A percentile compares a stretch with the other conserved stretches of the same genome.
These are phyloP conservation scores for Saitozyma podzolica DNA, from an alignment of 768 basidiomycete species.

Conservation along the genomic window DNA sequence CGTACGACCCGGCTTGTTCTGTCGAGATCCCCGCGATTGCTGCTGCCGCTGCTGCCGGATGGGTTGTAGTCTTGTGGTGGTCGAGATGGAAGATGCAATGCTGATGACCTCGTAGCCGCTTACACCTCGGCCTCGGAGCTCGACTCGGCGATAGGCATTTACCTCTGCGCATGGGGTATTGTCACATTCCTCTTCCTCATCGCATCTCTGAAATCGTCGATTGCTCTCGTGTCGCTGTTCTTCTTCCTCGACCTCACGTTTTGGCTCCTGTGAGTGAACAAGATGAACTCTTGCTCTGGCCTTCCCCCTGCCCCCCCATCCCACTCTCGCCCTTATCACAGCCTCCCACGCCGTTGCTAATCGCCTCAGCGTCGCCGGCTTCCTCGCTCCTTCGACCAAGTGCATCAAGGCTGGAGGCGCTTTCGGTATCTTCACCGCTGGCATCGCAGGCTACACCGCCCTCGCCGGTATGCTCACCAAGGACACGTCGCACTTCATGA, in stretches of 20 bases:
- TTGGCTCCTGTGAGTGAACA: slow-evolving; percentile 13
- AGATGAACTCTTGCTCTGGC: neutral
- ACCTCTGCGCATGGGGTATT: slow-evolving; percentile 43
- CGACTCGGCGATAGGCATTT: slow-evolving; percentile 41
- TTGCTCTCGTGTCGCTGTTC: slow-evolving; percentile 60
- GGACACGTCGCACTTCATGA: slow-evolving; percentile 47
- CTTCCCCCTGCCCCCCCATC: neutral
- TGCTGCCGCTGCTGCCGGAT: too few species aligned
- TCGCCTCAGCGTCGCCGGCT: slow-evolving; percentile 48
- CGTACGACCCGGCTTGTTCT: too few species aligned
- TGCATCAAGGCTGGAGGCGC: slow-evolving; percentile 51
- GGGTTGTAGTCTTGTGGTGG: too few species aligned
- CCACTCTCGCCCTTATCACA: too few species aligned
- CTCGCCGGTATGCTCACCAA: slow-evolving; percentile 53
- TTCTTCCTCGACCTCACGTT: slow-evolving; percentile 61
- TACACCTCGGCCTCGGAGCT: slow-evolving; percentile 30
- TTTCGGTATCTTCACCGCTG: slow-evolving; percentile 52
- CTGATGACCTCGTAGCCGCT: slow-evolving; percentile 16
- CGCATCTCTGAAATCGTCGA: slow-evolving; percentile 59
- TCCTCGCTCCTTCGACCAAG: slow-evolving; percentile 47
- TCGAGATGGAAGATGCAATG: neutral
- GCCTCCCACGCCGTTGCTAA: too few species aligned
- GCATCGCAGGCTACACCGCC: slow-evolving; percentile 51
- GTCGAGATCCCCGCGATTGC: too few species aligned
- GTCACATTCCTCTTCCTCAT: slow-evolving; percentile 53